Evolutionary conservation across 768 basidiomycete species (phyloP), one percentile per base, ranked within the genome.

Genomic region (Boletus patriciae): DNA sequence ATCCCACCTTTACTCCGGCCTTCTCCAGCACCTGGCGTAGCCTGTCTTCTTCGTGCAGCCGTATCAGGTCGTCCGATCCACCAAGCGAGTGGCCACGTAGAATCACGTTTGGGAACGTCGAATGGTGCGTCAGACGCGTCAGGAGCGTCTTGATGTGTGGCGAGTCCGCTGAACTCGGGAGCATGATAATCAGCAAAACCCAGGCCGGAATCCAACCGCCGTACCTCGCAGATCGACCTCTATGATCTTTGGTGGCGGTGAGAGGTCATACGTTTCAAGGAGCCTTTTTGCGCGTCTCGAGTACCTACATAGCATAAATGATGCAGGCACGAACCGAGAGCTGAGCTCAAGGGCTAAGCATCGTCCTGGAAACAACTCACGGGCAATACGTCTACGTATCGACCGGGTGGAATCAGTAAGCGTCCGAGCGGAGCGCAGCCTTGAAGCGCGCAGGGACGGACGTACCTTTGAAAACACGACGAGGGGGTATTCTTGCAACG

Each of bases 401-500:
- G 25, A 19, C 4, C 48, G 9, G 12, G n/a, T 18, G 1, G 8
- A 7, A 9, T 29, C 29, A 6, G 45, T 18, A 18, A 31, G 29
- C 29, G 47, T 18, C 9, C n/a, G 10, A 15, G 38, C 29, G 29
- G 29, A 29, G 29, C 29, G 29, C 3, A 2, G 25, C 25, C 25
- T n/a, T n/a, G n/a, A n/a, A 25, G 25, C 29, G 29, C 29, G 29
- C 29, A 29, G 29, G 29, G 29, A 29, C 29, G 29, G 23, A 70
- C 78, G 33, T 52, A 86, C 88, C 78, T 93, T 93, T 77, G 90
- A 92, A 64, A 93, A 92, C 13, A 93, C 83, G 44, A 92, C 76
- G 8, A 93, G 71, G 3, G 90, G 90, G 62, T 81, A 77, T 33
- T 81, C 69, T 18, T 80, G 74, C 46, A 91, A 62, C 21, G 63